Evolutionary conservation across 306 rosid genomes (phyloP), one percentile per base, ranked within the genome.

Genomic region (Crotalaria pallida): DNA sequence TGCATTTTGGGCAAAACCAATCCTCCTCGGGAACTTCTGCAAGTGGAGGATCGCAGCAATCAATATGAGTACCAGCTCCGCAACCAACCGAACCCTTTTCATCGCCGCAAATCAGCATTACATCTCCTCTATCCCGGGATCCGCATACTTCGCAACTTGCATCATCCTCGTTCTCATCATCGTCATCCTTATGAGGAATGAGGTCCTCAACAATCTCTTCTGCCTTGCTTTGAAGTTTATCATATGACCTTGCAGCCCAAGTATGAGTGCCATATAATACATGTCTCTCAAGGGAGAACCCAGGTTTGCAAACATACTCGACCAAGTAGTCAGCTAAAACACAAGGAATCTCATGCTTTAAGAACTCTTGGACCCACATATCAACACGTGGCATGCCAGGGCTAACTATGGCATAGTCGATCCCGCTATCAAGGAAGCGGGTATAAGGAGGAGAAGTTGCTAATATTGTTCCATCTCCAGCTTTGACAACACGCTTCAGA

Each of bases 391-490:
- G 91, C 88, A 91, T 88, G 47, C 92, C 92, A 3, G 91, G 96
- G 80, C 89, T 77, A 69, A 91, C 81, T 34, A 94, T 69, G 43
- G 95, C 99, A 51, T 84, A 91, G 77, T 94, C 99, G 31, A 87
- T 61, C 43, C 80, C 88, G 0, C 80, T 79, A 23, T 76, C 58
- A 17, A 94, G 87, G 83, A 91, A 89, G 60, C 91, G 92, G 15
- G 85, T 83, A 57, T 88, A 94, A 19, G 99, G 97, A 45, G 99
- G 99, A 61, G 88, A 89, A n/a, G 99, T 91, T 45, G 96, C 99
- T 56, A 94, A 72, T 67, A 94, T 69, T 17, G 77, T 86, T 65
- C 99, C 99, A 38, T 89, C 99, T 53, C 97, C 99, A 19, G 95
- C 91, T 83, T 91, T 94, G 65, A 94, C 79, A 4, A 62, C 99